phyloP scores from a whole-genome alignment of 2,329 filamentous ascomycete genomes.

The Neopestalotiopsis rosae region DNA sequence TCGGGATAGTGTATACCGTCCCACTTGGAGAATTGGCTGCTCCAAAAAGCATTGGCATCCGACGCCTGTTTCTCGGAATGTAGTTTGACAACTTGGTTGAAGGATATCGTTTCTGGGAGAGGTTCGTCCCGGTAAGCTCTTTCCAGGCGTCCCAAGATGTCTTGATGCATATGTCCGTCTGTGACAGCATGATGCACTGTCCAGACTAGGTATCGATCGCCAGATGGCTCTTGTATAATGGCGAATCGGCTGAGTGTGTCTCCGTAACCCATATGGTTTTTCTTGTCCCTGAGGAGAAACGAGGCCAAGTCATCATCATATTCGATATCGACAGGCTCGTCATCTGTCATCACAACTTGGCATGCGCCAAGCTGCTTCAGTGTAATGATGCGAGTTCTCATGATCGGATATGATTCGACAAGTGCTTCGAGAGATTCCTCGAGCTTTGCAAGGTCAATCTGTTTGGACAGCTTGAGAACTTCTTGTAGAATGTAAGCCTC shows the following conservation, averaged over 20 bases:
- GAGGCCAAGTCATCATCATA: constrained; percentile 10
- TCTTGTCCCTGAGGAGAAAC: constrained; percentile 17
- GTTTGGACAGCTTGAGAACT: constrained; percentile 13
- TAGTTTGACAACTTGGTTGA: constrained; percentile 8
- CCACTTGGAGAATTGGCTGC: constrained; percentile 3
- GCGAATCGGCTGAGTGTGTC: constrained; percentile 9
- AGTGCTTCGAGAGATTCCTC: constrained; percentile 7
- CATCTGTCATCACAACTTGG: constrained; percentile 16
- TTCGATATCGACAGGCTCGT: constrained; percentile 7
- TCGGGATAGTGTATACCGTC: constrained; percentile 6
- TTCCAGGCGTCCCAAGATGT: constrained; percentile 14
- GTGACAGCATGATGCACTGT: constrained; percentile 16
- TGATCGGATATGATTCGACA: constrained; percentile 12
- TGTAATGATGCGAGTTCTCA: constrained; percentile 15
- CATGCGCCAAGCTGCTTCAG: constrained; percentile 16
- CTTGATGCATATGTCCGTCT: constrained; percentile 14
- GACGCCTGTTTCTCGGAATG: not conserved
- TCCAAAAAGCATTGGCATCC: not conserved
- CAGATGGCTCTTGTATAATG: constrained; percentile 3
- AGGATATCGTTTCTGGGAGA: constrained; percentile 6
- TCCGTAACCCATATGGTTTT: constrained; percentile 10
- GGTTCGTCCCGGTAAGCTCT: constrained; percentile 8
- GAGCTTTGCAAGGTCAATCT: constrained; percentile 9
- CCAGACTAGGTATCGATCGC: constrained; percentile 15
- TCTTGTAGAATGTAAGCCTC: constrained; percentile 17